Conservation (phyloP, 2,329 filamentous ascomycete species). For the Lomentospora prolificans region DNA sequence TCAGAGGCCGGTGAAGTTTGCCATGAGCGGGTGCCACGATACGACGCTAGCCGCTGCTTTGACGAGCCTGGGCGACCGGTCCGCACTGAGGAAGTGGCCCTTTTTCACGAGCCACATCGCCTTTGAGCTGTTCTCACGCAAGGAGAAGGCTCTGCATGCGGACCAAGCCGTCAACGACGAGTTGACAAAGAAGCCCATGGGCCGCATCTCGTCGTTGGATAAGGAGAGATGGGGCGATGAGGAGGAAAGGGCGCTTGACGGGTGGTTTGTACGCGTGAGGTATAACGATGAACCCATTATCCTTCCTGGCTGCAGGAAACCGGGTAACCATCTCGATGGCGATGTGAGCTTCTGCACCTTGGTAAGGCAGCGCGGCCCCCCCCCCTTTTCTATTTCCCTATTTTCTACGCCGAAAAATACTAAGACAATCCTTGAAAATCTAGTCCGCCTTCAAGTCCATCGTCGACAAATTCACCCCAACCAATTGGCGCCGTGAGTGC, state of each 20-base stretch:
- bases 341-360: conserved; percentile 88
- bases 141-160: conserved; percentile 14
- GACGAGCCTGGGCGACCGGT: conserved; percentile 68
- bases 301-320: conserved; percentile 68
- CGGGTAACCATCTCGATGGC: conserved; percentile 75
- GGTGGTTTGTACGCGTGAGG: conserved; percentile 78
- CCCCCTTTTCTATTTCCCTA: not conserved
- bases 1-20: conserved; percentile 53
- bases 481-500: conserved; percentile 58
- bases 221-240: conserved; percentile 38
- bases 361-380: conserved; percentile 43
- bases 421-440: not conserved
- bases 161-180: conserved; percentile 13
- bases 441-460: conserved; percentile 84
- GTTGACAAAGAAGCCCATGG: conserved; percentile 13
- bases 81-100: conserved; percentile 62
- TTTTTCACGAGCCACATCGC: conserved; percentile 90
- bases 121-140: conserved; percentile 72
- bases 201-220: conserved; percentile 33
- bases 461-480: conserved; percentile 81
- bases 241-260: conserved; percentile 53
- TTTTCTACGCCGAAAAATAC: conserved; percentile 9
- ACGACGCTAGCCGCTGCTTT: conserved; percentile 80
- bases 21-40: conserved; percentile 81
- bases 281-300: conserved; percentile 82